Evolutionary conservation across 305 asterid species (phyloP), one percentile per base, ranked within the genome.

Genomic region (Stenogyne calaminthoides): DNA sequence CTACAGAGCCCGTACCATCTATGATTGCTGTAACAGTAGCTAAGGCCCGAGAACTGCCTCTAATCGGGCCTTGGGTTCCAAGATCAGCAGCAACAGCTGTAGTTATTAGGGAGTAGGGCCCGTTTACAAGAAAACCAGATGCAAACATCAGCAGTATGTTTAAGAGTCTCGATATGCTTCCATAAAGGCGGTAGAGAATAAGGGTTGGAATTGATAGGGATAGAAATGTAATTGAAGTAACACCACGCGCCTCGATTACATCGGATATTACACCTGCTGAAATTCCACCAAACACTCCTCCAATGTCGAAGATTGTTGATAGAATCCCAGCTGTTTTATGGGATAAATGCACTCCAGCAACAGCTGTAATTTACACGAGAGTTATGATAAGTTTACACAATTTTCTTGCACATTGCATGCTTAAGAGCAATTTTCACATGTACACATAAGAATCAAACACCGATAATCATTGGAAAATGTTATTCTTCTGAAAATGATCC

Each of bases 51-150:
- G 97, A 81, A 69, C 82, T 95, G 62, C 95, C 97, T 57, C 81
- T 80, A 29, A 78, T 75, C 74, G 58, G 16, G 84, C 84, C 82
- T 80, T 90, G 97, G 3, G 96, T 89, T 20, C 98, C 98, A 55
- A 92, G 97, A 84, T 95, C 98, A 76, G 99, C 89, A 52, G 99
- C 92, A 59, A 95, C 98, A 42, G 99, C 97, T 27, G 99, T 90
- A 32, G 98, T 91, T 76, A 95, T 92, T n/a, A 92, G 91, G 9
- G 99, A 77, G 64, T 95, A 95, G 3, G 97, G 98, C 7, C 98
- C 98, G 36, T 95, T 95, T 51, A 95, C 96, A 27, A 92, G 89
- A 34, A 88, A 77, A 57, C 99, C 98, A 40, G 93, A 92, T 64
- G 84, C 69, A 55, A 89, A 85, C 97, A 95, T 90, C 59, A 95